These are phyloP conservation scores for Lagenidium giganteum DNA, from an alignment of 352 stramenopile genomes.

Conservation along the genomic window DNA sequence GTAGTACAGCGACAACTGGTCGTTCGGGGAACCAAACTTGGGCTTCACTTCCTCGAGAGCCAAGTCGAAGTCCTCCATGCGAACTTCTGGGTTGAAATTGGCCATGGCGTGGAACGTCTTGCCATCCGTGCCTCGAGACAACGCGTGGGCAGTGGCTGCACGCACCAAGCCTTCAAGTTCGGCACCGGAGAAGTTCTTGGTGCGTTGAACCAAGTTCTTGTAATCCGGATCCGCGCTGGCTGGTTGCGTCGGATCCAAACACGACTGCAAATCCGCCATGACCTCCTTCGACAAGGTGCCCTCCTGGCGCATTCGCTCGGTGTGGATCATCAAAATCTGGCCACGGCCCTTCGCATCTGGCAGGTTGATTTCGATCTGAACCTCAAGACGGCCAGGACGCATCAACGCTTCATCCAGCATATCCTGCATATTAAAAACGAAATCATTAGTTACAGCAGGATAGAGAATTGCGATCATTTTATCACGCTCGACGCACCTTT, in stretches of 20 bases:
- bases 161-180: constrained; percentile 99
- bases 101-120: constrained; percentile 78
- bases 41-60: constrained; percentile 96
- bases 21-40: constrained; percentile 95
- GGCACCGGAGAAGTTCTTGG: constrained; percentile 99
- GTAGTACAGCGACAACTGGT: constrained; percentile 93
- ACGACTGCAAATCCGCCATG: constrained; percentile 74
- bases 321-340: constrained; percentile 99
- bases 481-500: constrained; percentile 64
- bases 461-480: background rate
- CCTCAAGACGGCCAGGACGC: constrained; percentile 97
- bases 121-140: constrained; percentile 76
- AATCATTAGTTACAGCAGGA: background rate
- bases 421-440: constrained; percentile 26
- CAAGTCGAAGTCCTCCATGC: constrained; percentile 93
- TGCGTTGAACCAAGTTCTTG: constrained; percentile 91
- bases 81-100: constrained; percentile 77
- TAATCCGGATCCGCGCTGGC: constrained; percentile 67
- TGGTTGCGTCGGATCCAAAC: constrained; percentile 56
- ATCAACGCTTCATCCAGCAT: constrained; percentile 96
- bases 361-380: constrained; percentile 99
- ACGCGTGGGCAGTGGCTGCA: constrained; percentile 83
- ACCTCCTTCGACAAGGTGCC: constrained; percentile 61
- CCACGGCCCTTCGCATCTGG: constrained; percentile 93
- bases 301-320: constrained; percentile 78